phyloP scores from a whole-genome alignment of 1,284 basidiomycete genomes.

The Ceratobasidium sp. region DNA sequence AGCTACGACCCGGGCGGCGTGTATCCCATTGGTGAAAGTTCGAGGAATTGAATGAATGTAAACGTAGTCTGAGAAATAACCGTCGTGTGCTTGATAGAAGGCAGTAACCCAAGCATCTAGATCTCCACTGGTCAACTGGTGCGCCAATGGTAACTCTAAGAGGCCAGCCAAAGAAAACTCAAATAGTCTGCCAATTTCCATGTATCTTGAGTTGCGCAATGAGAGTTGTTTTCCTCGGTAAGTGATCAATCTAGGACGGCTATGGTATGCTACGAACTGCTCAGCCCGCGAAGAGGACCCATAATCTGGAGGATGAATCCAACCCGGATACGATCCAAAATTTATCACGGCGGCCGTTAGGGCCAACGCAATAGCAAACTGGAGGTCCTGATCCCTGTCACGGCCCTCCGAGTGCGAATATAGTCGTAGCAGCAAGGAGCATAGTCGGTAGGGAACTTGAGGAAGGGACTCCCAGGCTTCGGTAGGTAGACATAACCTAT shows the following conservation, averaged over 20 bases:
- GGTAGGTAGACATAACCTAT: background rate
- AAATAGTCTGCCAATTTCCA: background rate
- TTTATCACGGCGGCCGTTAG: background rate
- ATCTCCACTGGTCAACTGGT: background rate
- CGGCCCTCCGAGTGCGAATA: background rate
- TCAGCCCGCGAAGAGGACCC: background rate
- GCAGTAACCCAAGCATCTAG: background rate
- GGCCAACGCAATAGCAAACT: background rate
- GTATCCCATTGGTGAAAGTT: background rate
- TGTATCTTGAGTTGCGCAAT: background rate
- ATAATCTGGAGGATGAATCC: background rate
- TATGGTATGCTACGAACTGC: background rate
- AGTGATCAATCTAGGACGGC: background rate
- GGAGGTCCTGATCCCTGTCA: background rate
- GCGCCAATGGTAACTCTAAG: background rate
- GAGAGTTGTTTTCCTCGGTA: background rate
- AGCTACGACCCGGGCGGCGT: background rate
- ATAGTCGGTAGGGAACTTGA: background rate
- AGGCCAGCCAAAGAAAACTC: background rate
- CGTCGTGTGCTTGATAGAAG: background rate
- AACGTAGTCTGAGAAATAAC: background rate
- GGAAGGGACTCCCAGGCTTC: background rate
- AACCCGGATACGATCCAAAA: background rate
- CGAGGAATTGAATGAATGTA: background rate
- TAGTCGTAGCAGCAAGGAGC: background rate